Conservation (phyloP, 257 asterid genomes). For the Forsythia viridissima region DNA sequence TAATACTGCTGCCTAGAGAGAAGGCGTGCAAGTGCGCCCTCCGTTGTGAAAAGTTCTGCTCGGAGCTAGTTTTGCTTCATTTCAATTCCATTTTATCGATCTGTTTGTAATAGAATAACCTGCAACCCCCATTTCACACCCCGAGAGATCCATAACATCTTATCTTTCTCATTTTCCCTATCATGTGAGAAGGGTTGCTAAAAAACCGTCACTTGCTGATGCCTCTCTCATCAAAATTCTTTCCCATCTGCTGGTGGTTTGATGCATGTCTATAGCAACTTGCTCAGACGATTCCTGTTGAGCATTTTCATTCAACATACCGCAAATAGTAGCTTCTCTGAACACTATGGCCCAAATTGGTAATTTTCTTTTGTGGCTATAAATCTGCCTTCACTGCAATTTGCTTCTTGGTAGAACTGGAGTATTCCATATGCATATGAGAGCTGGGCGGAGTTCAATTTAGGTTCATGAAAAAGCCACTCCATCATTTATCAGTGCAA, state of each 20-base stretch:
- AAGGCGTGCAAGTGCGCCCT: background rate
- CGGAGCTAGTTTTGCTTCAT: background rate
- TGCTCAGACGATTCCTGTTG: too few species aligned
- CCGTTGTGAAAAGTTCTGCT: background rate
- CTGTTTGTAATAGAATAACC: background rate
- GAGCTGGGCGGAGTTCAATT: background rate
- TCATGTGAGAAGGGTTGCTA: too few species aligned
- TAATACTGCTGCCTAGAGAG: background rate
- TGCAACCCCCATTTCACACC: too few species aligned
- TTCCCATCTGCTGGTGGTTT: background rate
- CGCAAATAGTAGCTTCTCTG: background rate
- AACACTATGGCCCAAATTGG: background rate
- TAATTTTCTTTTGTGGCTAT: too few species aligned
- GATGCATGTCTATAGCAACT: too few species aligned
- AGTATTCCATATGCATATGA: background rate
- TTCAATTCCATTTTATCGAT: background rate
- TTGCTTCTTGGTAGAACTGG: background rate
- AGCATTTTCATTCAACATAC: too few species aligned
- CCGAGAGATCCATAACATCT: too few species aligned
- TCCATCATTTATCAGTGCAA: background rate
- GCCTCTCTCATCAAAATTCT: background rate
- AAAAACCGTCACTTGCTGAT: too few species aligned
- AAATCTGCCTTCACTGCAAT: background rate
- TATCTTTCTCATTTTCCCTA: too few species aligned
- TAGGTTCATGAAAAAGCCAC: background rate